Conservation (phyloP, 495 filamentous ascomycete species). For the Xanthoparmelia taractica region DNA sequence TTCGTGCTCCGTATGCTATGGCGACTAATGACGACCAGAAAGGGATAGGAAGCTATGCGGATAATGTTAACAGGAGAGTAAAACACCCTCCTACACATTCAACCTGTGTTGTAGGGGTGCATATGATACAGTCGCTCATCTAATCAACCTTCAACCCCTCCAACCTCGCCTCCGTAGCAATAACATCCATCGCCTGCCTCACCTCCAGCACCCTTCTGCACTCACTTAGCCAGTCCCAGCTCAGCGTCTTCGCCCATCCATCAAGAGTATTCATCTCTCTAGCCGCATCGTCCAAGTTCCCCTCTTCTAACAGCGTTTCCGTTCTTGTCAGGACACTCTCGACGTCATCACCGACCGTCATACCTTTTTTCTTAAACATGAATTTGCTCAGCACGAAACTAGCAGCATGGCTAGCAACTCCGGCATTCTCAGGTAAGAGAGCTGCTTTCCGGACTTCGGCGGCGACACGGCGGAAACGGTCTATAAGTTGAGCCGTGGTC, state of each 20-base stretch:
- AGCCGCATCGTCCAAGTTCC: constrained; percentile 80
- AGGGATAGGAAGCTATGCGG: neutral
- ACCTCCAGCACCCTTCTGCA: constrained; percentile 85
- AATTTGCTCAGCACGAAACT: constrained; percentile 83
- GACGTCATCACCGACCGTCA: constrained; percentile 81
- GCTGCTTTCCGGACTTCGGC: constrained; percentile 88
- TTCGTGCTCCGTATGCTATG: neutral
- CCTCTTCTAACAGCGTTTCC: constrained; percentile 83
- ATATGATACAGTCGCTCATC: neutral
- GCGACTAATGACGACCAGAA: neutral
- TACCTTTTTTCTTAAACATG: constrained; percentile 86
- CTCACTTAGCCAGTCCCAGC: constrained; percentile 86
- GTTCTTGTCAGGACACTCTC: constrained; percentile 87
- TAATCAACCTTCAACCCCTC: constrained; percentile 20
- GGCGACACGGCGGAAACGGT: constrained; percentile 93
- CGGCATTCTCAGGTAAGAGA: constrained; percentile 83
- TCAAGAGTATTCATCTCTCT: constrained; percentile 87
- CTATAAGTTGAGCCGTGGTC: constrained; percentile 73
- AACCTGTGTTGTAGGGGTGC: neutral
- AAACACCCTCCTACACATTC: neutral
- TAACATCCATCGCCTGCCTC: constrained; percentile 88
- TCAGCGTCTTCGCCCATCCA: constrained; percentile 91
- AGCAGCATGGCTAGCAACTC: constrained; percentile 85
- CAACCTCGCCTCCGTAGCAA: constrained; percentile 20
- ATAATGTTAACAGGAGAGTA: neutral